Evolutionary conservation across 179 eudicot species (phyloP).

Genomic region (Gypsophila paniculata): DNA sequence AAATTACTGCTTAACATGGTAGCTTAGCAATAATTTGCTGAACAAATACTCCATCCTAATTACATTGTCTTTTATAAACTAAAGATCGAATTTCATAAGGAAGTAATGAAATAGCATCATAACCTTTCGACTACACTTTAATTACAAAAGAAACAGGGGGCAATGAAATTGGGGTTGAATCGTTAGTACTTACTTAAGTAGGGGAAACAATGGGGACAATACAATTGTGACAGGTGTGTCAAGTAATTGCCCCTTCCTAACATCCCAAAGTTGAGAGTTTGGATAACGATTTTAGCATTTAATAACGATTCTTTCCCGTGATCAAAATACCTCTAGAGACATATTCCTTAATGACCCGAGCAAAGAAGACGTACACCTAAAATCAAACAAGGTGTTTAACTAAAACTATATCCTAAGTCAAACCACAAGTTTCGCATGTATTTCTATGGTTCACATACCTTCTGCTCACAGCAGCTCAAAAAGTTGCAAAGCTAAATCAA

Average conservation of each 20-base stretch:
- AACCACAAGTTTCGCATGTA: no score
- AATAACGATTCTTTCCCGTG: background rate
- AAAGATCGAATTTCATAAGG: background rate
- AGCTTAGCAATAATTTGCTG: background rate
- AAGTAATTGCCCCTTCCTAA: background rate
- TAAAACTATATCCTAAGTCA: background rate
- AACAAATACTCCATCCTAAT: background rate
- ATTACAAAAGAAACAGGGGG: no score
- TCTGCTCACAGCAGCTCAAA: no score
- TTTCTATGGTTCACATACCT: no score
- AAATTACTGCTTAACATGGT: no score
- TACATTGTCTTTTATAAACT: background rate
- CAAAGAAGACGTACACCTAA: background rate
- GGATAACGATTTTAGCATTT: background rate
- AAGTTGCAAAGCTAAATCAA: no score
- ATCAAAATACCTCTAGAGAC: background rate
- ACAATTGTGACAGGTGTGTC: background rate
- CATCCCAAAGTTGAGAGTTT: background rate
- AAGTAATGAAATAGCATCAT: no score
- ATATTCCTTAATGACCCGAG: background rate
- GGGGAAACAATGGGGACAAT: no score
- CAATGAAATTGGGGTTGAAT: no score
- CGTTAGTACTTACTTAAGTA: no score
- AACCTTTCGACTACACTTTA: no score
- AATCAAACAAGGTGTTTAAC: background rate